phyloP scores from a whole-genome alignment of 306 rosid species.

The Mimosa bimucronata region DNA sequence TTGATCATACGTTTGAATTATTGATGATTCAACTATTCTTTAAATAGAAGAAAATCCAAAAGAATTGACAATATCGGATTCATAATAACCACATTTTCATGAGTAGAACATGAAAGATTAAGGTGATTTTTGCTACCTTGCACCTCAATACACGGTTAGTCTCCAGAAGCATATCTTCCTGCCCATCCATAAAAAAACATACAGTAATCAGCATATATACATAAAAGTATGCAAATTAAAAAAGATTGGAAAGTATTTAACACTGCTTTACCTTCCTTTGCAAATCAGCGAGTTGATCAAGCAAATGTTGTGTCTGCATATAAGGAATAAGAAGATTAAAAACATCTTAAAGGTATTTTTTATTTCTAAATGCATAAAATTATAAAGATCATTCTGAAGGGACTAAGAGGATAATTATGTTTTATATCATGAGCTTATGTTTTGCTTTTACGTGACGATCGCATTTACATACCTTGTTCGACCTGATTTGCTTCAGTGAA shows the following conservation, averaged over 20 bases:
- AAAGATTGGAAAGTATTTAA: slow-evolving; percentile 1
- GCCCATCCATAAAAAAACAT: slow-evolving; percentile 26
- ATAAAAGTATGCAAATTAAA: neutral
- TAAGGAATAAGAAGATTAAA: slow-evolving; percentile 26
- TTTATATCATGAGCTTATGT: neutral
- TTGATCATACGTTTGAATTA: neutral
- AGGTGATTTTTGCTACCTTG: slow-evolving; percentile 50
- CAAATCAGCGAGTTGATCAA: slow-evolving; percentile 61
- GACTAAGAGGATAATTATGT: neutral
- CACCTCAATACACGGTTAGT: slow-evolving; percentile 55
- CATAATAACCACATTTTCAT: neutral
- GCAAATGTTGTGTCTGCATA: slow-evolving; percentile 67
- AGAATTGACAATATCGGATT: slow-evolving; percentile 3
- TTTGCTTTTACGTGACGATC: neutral
- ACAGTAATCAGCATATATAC: neutral
- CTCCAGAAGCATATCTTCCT: slow-evolving; percentile 73
- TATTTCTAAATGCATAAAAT: neutral
- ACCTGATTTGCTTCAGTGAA: slow-evolving; percentile 65
- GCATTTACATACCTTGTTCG: slow-evolving; percentile 63
- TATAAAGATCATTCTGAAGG: neutral
- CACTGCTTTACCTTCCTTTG: slow-evolving; percentile 59
- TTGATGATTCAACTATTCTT: neutral
- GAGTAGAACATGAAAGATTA: neutral
- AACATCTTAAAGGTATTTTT: neutral
- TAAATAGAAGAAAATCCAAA: neutral